Conservation (phyloP, 495 filamentous ascomycete species). For the Penicillium bovifimosum region DNA sequence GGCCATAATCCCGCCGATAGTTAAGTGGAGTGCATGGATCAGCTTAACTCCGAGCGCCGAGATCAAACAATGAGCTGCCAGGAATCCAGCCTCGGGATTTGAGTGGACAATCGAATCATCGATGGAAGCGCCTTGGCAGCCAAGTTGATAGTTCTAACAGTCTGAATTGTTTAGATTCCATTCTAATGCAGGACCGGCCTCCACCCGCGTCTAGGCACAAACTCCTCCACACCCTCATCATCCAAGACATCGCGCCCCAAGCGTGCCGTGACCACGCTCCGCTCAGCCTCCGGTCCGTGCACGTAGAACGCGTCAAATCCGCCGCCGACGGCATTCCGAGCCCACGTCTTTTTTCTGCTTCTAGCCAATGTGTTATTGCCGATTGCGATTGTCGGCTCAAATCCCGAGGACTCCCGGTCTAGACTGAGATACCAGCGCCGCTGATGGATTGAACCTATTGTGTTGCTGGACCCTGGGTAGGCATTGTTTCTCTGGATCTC, state of each 20-base stretch:
- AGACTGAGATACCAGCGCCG: constrained; percentile 57
- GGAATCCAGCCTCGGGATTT: too few species aligned
- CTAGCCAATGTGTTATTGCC: not conserved
- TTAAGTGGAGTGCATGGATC: not conserved
- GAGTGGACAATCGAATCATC: too few species aligned
- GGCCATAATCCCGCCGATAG: not conserved
- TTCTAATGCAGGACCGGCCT: constrained; percentile 46
- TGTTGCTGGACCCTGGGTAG: constrained; percentile 57
- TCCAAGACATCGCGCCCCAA: constrained; percentile 48
- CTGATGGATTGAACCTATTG: constrained; percentile 58
- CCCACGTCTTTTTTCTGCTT: constrained; percentile 21
- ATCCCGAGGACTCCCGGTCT: constrained; percentile 51
- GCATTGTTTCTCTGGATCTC: constrained; percentile 56
- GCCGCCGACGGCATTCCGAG: constrained; percentile 6
- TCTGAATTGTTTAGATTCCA: not conserved
- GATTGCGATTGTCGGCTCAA: constrained; percentile 25
- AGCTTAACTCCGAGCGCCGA: not conserved
- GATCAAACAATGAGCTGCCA: not conserved
- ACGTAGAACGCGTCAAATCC: constrained; percentile 56
- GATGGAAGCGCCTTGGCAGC: too few species aligned
- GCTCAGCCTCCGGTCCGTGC: constrained; percentile 49
- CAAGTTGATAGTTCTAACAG: not conserved
- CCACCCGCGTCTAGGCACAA: constrained; percentile 53
- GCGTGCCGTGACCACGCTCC: constrained; percentile 59
- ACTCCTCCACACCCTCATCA: constrained; percentile 54